These are phyloP conservation scores for Gossypium thurberi DNA, from an alignment of 345 rosid species.

Conservation along the genomic window DNA sequence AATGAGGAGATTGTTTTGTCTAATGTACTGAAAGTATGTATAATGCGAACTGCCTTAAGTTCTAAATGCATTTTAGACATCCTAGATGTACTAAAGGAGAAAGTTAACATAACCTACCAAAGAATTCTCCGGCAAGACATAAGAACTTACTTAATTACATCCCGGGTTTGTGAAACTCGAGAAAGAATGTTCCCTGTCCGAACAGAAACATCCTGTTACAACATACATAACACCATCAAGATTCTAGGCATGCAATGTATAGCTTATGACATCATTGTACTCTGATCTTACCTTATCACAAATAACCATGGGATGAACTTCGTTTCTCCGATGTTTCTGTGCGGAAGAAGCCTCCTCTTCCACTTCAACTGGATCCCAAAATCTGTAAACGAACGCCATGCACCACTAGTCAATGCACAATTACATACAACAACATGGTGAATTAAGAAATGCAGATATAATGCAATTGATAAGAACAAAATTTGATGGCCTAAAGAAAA, in stretches of 20 bases:
- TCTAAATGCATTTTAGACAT: neutral
- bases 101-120: slow-evolving; percentile 3
- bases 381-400: slow-evolving; percentile 29
- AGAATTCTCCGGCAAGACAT: neutral
- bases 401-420: slow-evolving; percentile 6
- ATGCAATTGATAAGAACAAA: neutral
- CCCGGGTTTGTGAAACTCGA: slow-evolving; percentile 79
- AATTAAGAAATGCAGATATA: neutral
- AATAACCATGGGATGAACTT: slow-evolving; percentile 44
- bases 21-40: slow-evolving; percentile 42
- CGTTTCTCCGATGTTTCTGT: slow-evolving; percentile 27
- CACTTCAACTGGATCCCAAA: slow-evolving; percentile 39
- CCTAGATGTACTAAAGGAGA: neutral
- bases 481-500: neutral
- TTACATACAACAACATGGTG: neutral
- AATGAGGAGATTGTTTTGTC: slow-evolving; percentile 68
- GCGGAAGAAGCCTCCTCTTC: slow-evolving; percentile 29
- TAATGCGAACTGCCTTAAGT: neutral
- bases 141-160: slow-evolving; percentile 66
- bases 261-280: slow-evolving; percentile 6
- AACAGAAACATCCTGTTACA: slow-evolving; percentile 39
- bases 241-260: neutral
- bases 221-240: slow-evolving; percentile 14
- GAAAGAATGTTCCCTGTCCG: slow-evolving; percentile 68
- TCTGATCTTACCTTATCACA: slow-evolving; percentile 64